These are phyloP conservation scores for Ricinus communis DNA, from an alignment of 345 rosid species.

Conservation along the genomic window DNA sequence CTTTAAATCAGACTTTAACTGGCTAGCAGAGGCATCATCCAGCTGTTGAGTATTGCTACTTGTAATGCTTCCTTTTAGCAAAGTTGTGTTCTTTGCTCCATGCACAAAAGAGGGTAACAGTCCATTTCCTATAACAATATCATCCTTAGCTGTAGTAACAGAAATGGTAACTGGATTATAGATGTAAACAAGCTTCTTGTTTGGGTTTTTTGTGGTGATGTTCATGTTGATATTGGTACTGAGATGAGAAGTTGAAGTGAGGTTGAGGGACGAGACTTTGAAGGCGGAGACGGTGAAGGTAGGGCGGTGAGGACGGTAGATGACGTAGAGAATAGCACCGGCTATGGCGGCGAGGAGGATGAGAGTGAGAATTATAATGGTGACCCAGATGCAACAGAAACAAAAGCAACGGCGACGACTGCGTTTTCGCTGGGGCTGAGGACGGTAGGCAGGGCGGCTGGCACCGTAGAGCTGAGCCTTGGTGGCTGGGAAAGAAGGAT, in stretches of 20 bases:
- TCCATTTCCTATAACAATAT: constrained; percentile 55
- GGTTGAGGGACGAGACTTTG: constrained; percentile 55
- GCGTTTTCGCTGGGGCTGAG: constrained; percentile 49
- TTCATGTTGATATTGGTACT: constrained; percentile 57
- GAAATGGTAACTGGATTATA: constrained; percentile 51
- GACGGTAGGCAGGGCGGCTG: constrained; percentile 73
- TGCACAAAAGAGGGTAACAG: constrained; percentile 57
- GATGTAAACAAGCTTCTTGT: constrained; percentile 61
- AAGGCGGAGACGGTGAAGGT: constrained; percentile 58
- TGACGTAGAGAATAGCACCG: constrained; percentile 49
- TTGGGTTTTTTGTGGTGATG: constrained; percentile 72
- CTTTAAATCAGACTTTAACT: constrained; percentile 53
- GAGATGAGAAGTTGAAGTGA: constrained; percentile 48
- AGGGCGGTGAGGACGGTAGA: constrained; percentile 84
- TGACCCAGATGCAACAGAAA: constrained; percentile 51
- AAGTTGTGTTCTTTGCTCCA: constrained; percentile 67
- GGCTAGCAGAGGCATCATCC: constrained; percentile 46
- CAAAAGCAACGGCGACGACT: constrained; percentile 60
- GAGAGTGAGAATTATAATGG: constrained; percentile 46
- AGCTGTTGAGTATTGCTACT: constrained; percentile 31
- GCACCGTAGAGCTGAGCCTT: constrained; percentile 75
- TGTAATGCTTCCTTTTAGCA: constrained; percentile 48
- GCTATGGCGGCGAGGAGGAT: constrained; percentile 52
- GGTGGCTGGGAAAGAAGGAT: constrained; percentile 57
- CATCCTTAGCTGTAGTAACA: constrained; percentile 35